Evolutionary conservation across 2,329 filamentous ascomycete genomes (phyloP).

Genomic region (Trichoderma aggressivum): DNA sequence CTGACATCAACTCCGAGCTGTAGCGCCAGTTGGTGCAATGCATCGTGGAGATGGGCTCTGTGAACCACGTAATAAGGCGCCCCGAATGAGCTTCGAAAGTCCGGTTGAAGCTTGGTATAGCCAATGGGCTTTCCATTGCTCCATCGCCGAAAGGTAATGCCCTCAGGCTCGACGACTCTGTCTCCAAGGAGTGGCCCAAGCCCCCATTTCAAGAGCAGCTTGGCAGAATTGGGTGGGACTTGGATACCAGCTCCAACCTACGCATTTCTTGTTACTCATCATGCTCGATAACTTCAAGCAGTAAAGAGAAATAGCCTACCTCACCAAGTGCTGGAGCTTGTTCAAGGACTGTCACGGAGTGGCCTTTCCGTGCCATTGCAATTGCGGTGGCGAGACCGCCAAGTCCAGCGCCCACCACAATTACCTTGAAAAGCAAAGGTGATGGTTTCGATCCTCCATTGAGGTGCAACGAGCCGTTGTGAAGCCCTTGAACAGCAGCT

Average conservation of each 20-base stretch:
- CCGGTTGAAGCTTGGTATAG: conserved; percentile 29
- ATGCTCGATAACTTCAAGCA: background rate
- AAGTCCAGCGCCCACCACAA: conserved; percentile 40
- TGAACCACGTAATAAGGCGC: conserved; percentile 36
- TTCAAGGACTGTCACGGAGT: conserved; percentile 39
- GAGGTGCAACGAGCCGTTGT: background rate
- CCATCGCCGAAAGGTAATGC: conserved; percentile 31
- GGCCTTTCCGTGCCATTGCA: conserved; percentile 34
- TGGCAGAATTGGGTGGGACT: conserved; percentile 32
- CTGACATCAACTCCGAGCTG: conserved; percentile 29
- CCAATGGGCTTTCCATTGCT: conserved; percentile 29
- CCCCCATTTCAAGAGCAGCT: conserved; percentile 33
- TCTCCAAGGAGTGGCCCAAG: conserved; percentile 22
- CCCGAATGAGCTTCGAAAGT: conserved; percentile 28
- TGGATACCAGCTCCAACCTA: conserved; percentile 33
- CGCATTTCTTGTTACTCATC: background rate
- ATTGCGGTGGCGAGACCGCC: conserved; percentile 41
- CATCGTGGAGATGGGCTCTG: conserved; percentile 36
- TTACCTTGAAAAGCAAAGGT: conserved; percentile 4
- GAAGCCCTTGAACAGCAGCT: background rate
- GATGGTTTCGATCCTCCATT: background rate
- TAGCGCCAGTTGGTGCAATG: conserved; percentile 26
- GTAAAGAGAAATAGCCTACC: conserved; percentile 23
- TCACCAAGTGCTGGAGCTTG: conserved; percentile 39
- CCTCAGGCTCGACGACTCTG: conserved; percentile 24